Conservation (phyloP, 1,139 yeast genomes). For the Suhomyces coccinellae region DNA sequence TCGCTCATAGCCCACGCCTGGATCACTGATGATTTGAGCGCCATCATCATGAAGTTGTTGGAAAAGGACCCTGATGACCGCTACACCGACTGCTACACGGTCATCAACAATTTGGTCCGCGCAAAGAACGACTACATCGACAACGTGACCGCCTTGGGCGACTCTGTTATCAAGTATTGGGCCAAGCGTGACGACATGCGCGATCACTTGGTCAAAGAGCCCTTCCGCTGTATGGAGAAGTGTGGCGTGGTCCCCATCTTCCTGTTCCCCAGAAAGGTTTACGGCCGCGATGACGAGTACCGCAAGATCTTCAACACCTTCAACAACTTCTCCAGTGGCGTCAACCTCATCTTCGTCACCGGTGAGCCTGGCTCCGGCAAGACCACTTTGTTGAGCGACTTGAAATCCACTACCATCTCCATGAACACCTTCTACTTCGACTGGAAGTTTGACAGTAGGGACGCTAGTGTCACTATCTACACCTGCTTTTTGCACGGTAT, state of each 20-base stretch:
- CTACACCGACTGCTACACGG: slow-evolving; percentile 37
- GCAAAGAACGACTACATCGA: slow-evolving; percentile 24
- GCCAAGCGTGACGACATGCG: slow-evolving; percentile 8
- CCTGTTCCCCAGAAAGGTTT: slow-evolving; percentile 30
- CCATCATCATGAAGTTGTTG: slow-evolving; percentile 44
- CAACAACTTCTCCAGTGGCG: slow-evolving; percentile 23
- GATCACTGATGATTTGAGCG: slow-evolving; percentile 40
- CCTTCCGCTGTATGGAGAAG: slow-evolving; percentile 5
- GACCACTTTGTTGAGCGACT: slow-evolving; percentile 44
- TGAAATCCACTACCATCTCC: slow-evolving; percentile 38
- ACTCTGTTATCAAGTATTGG: slow-evolving; percentile 10
- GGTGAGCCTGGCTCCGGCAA: slow-evolving; percentile 56
- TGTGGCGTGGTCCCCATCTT: slow-evolving; percentile 23
- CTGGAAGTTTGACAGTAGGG: slow-evolving; percentile 42
- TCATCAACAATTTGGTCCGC: slow-evolving; percentile 39
- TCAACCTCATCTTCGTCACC: slow-evolving; percentile 35
- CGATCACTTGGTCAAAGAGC: slow-evolving; percentile 8
- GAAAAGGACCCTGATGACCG: slow-evolving; percentile 46
- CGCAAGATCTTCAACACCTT: slow-evolving; percentile 26
- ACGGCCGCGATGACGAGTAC: slow-evolving; percentile 39
- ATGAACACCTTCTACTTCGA: slow-evolving; percentile 40
- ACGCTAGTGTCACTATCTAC: slow-evolving; percentile 31
- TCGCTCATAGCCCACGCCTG: slow-evolving; percentile 31
- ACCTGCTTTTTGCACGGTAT: slow-evolving; percentile 36
- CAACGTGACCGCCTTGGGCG: slow-evolving; percentile 8